Evolutionary conservation across 768 basidiomycete species (phyloP), one percentile per base, ranked within the genome.

Genomic region (Wakefieldia striispora): DNA sequence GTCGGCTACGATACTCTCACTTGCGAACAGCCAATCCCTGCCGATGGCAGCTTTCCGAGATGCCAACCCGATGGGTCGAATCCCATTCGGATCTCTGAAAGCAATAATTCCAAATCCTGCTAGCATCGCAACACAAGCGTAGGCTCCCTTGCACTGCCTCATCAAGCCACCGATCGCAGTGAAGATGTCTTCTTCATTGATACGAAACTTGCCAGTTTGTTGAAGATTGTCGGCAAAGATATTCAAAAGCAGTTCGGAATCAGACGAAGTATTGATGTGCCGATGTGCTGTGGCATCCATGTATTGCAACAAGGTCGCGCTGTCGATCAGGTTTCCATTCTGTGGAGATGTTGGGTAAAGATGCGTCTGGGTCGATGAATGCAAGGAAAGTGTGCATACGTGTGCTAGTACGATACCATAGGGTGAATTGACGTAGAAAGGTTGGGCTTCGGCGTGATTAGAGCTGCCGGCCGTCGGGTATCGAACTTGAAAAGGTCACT

Each of bases 361-460:
- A 36, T 9, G 21, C 13, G 11, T 31, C 23, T 36, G 27, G 27
- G 12, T 23, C 4, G 29, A 19, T 1, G 31, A 27, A 16, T 24
- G 17, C 17, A 39, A 9, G 2, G 37, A 13, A 17, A 46, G 24
- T 33, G 42, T 41, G 40, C 23, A 55, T 67, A 95, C 95, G 76
- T 99, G 95, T 17, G 91, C 97, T 65, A 99, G 88, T 54, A 95
- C 92, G 63, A 99, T 95, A 44, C 97, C 97, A 68, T 98, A 99
- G 3, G 97, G 97, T n/a, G 94, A 95, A 74, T 99, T 99, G 60
- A 99, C 97, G 66, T 99, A 99, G 78, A 99, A 99, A 1, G 97
- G 97, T 65, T 99, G 97, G 8, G 97, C 95, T 67, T 99, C 97
- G 11, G 95, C 87, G 58, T 97, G 90, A 50, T 94, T 90, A 50